Evolutionary conservation across 495 filamentous ascomycete species (phyloP), one percentile per base, ranked within the genome.

Genomic region (Aeminium ludgeri): DNA sequence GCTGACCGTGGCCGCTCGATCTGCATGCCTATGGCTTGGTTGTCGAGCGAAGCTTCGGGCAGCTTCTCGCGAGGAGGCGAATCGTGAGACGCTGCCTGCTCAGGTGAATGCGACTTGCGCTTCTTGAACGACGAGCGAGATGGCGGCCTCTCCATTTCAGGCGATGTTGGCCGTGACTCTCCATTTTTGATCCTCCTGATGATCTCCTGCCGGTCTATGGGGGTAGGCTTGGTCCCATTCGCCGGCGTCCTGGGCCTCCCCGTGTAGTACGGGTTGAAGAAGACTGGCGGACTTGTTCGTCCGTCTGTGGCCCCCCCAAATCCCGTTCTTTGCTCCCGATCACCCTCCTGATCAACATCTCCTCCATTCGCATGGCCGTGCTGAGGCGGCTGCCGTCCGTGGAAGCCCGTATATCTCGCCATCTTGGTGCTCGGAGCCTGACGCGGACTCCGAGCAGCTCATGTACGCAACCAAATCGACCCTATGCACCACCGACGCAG

Each of bases 1-100:
- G 86, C 85, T 10, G 86, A 95, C 35, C 78, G 65, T 35, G 86
- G 86, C 39, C 86, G 69, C 54, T 87, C 78, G 44, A 92, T 89
- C 50, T 75, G 70, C 44, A 70, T 37, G 0, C 72, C 75, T 50
- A 58, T 33, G 10, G 31, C 3, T 40, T 47, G 25, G 35, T 46
- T 46, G 46, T 37, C 45, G n/a, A n/a, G n/a, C n/a, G n/a, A n/a
- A n/a, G n/a, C n/a, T n/a, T n/a, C n/a, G n/a, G n/a, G n/a, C n/a
- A n/a, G n/a, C n/a, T n/a, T n/a, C n/a, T n/a, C n/a, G n/a, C n/a
- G n/a, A n/a, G 8, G 17, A 6, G 23, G 8, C 34, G 6, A 6
- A 17, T 15, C 4, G 6, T 18, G 7, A 5, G 5, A 15, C 6
- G 34, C 19, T 6, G n/a, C 31, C 31, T 36, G 34, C 16, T 36